A percentile compares a stretch with the other conserved stretches of the same genome.
phyloP scores from a whole-genome alignment of 352 stramenopile genomes.

The Phytophthora citrophthora region DNA sequence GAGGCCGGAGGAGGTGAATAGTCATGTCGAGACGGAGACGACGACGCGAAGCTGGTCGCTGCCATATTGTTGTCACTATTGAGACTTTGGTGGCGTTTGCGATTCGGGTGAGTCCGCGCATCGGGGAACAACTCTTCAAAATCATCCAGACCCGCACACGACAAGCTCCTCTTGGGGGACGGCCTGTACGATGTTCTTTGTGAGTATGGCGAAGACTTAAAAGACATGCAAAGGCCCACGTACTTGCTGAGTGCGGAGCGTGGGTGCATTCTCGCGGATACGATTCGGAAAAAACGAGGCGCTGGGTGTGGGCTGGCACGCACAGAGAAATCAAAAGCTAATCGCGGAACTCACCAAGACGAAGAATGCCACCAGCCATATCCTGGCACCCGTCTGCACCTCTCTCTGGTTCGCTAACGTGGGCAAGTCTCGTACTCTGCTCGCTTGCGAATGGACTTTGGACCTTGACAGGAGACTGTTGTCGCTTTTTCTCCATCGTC shows the following conservation, averaged over 20 bases:
- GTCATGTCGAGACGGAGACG: constrained; percentile 27
- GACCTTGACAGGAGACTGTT: constrained; percentile 31
- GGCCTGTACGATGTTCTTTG: constrained; percentile 12
- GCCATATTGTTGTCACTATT: constrained; percentile 37
- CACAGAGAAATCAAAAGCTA: constrained; percentile 32
- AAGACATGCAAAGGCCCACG: not conserved
- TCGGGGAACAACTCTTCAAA: constrained; percentile 46
- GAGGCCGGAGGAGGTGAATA: constrained; percentile 23
- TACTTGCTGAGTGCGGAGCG: constrained; percentile 47
- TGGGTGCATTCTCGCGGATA: constrained; percentile 37
- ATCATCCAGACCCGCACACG: constrained; percentile 63
- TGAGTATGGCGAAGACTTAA: no score
- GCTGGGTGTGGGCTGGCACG: constrained; percentile 11
- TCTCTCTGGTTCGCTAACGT: constrained; percentile 19
- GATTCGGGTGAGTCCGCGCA: constrained; percentile 26
- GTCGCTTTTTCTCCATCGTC: constrained; percentile 40
- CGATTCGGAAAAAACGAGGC: constrained; percentile 8
- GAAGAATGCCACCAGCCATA: constrained; percentile 37
- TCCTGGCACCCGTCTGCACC: constrained; percentile 24
- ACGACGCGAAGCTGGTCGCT: constrained; percentile 25
- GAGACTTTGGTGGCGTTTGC: constrained; percentile 67
- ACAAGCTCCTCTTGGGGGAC: constrained; percentile 66
- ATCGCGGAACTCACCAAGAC: constrained; percentile 42
- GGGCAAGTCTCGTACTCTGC: constrained; percentile 31
- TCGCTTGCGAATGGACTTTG: constrained; percentile 42